A percentile compares a stretch with the other conserved stretches of the same genome.
Evolutionary conservation across 345 rosid genomes (phyloP).

Genomic region (Hibiscus mutabilis): DNA sequence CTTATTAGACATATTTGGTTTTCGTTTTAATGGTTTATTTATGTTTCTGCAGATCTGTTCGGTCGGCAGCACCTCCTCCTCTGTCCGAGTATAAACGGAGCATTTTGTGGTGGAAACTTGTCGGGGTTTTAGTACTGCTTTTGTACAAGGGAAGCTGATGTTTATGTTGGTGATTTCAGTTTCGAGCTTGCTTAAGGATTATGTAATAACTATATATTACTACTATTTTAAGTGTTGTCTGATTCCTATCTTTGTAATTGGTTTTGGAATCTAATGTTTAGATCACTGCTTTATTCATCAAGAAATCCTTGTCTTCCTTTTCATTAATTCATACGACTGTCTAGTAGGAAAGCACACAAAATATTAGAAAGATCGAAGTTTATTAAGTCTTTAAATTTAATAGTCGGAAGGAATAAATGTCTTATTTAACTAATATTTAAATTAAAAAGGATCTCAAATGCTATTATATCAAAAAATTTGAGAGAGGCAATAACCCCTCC

Average conservation of each 20-base stretch:
- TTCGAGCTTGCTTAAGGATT: too few species aligned
- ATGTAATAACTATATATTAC: not conserved
- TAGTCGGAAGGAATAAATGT: too few species aligned
- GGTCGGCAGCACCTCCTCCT: constrained; percentile 6
- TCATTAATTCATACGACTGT: too few species aligned
- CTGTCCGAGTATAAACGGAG: not conserved
- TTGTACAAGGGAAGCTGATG: constrained; percentile 41
- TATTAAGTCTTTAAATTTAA: too few species aligned
- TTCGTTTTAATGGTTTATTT: not conserved
- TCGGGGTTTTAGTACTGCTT: constrained; percentile 32
- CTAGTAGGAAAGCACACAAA: too few species aligned
- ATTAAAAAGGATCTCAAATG: too few species aligned
- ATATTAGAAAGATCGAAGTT: too few species aligned
- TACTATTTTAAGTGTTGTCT: not conserved
- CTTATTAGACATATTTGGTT: too few species aligned
- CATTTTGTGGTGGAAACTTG: constrained; percentile 15
- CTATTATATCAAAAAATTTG: too few species aligned
- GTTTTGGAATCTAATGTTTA: constrained; percentile 26
- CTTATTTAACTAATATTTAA: too few species aligned
- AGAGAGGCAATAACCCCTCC: too few species aligned
- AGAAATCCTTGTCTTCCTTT: too few species aligned
- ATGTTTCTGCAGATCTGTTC: constrained; percentile 26
- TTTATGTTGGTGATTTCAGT: not conserved
- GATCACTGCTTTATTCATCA: not conserved
- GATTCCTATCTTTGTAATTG: constrained; percentile 25